These are phyloP conservation scores for Scheffersomyces stambukii DNA, from an alignment of 1,139 yeast species.

Conservation along the genomic window DNA sequence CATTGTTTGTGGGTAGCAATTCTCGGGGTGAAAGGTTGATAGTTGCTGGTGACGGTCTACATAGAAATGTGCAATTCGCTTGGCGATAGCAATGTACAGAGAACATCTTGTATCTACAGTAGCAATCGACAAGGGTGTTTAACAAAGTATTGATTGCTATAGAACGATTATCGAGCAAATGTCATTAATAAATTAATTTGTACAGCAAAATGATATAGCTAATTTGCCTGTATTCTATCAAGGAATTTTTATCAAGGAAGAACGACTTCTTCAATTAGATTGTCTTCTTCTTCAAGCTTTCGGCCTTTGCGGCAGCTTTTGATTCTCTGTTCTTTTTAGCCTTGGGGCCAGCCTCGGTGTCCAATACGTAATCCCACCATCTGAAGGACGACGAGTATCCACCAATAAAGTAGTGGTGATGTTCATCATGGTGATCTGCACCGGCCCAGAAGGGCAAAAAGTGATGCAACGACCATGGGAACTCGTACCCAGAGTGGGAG, in stretches of 20 bases:
- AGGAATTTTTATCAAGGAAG: slow-evolving; percentile 1
- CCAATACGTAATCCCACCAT: slow-evolving; percentile 43
- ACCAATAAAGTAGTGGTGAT: slow-evolving; percentile 45
- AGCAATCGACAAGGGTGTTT: too few relatives aligned
- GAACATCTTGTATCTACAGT: too few relatives aligned
- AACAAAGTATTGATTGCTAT: too few relatives aligned
- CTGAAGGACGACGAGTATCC: slow-evolving; percentile 43
- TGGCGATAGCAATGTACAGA: too few relatives aligned
- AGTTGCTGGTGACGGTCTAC: too few relatives aligned
- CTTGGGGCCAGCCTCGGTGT: slow-evolving; percentile 43
- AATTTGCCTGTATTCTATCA: slow-evolving; percentile 2
- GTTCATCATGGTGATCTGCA: slow-evolving; percentile 48
- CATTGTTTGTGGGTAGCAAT: too few relatives aligned
- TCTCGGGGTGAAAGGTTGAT: too few relatives aligned
- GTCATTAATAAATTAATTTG: neutral
- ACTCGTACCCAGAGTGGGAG: slow-evolving; percentile 46
- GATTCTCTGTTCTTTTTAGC: slow-evolving; percentile 37
- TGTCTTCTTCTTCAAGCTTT: slow-evolving; percentile 14
- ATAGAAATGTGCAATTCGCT: too few relatives aligned
- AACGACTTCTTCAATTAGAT: neutral
- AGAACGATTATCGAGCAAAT: too few relatives aligned
- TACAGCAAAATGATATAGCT: neutral
- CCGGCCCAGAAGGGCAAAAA: slow-evolving; percentile 49
- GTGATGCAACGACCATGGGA: slow-evolving; percentile 46
- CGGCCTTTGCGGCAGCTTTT: slow-evolving; percentile 31